Evolutionary conservation across 1,284 basidiomycete species (phyloP).

Genomic region (Caloboletus firmus): DNA sequence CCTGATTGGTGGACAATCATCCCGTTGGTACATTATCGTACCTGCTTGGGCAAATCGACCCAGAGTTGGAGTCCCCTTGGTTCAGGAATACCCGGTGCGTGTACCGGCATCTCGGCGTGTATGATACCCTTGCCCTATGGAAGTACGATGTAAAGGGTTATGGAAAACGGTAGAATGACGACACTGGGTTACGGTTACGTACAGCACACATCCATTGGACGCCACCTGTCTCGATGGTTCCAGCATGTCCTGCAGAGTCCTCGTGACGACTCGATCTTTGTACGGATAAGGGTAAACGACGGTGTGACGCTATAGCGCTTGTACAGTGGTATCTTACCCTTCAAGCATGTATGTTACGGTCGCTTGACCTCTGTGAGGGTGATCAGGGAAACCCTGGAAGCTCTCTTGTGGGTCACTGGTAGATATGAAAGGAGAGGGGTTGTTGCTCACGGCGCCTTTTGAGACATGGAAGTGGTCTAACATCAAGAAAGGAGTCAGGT

Average conservation of each 20-base stretch:
- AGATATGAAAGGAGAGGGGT: neutral
- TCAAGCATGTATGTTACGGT: conserved; percentile 89
- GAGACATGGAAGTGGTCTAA: conserved; percentile 74
- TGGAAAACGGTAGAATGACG: neutral
- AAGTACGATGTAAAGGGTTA: conserved; percentile 3
- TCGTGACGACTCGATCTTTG: conserved; percentile 76
- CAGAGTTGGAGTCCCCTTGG: conserved; percentile 88
- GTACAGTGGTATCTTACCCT: conserved; percentile 48
- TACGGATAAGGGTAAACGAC: neutral
- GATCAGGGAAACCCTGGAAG: conserved; percentile 71
- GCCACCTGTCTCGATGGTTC: conserved; percentile 79
- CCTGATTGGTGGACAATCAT: neutral
- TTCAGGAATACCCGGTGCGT: conserved; percentile 63
- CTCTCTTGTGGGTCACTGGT: neutral
- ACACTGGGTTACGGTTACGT: conserved; percentile 32
- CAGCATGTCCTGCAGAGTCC: conserved; percentile 88
- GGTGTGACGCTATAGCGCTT: neutral
- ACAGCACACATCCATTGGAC: conserved; percentile 97
- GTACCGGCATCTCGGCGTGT: conserved; percentile 90
- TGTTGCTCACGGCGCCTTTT: conserved; percentile 54
- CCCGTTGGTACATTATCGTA: conserved; percentile 19
- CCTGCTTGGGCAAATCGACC: conserved; percentile 87
- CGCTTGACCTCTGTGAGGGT: conserved; percentile 88
- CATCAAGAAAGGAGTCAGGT: conserved; percentile 91
- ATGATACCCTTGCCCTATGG: conserved; percentile 58